Evolutionary conservation across 441 rosid genomes (phyloP), one percentile per base, ranked within the genome.

Genomic region (Macaranga tanarius): DNA sequence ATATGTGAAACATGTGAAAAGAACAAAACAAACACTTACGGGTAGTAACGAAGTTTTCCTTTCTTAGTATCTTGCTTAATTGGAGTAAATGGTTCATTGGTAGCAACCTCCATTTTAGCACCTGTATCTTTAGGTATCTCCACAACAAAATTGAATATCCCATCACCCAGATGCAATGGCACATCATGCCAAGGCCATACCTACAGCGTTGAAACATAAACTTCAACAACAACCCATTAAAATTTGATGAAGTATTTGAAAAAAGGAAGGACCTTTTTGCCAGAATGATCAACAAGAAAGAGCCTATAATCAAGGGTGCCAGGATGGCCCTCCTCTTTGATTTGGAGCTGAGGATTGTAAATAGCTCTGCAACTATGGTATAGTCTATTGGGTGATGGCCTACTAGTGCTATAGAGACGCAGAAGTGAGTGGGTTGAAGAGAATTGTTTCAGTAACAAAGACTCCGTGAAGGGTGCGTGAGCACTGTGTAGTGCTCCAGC

Each of bases 171-270:
- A 38, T 86, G 87, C 85, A 95, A 74, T 0, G 98, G 99, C 56
- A 95, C 72, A 65, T 90, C 96, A 81, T 95, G 98, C 99, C 99
- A 95, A n/a, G 98, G 99, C 75, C 97, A 95, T 57, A 95, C 80
- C 98, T 92, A 81, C 55, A 72, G 7, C 2, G 38, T 40, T 12
- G 56, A 34, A 34, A 34, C 38, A 34, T 4, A 34, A 34, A 34
- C 6, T 4, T 3, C 38, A 34, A 0, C 38, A 34, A 34, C 4
- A 34, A 0, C 38, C 38, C 38, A 34, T 34, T 34, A 34, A 34
- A 4, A 34, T 34, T 34, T 34, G 38, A 34, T 34, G 6, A 34
- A 34, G 38, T 34, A 34, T 34, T 34, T 34, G 17, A 54, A 20
- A 19, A 17, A 51, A 51, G 20, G n/a, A 16, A 6, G 0, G 10